These are phyloP conservation scores for Termitomyces sp. DNA, from an alignment of 768 basidiomycete genomes.

Conservation along the genomic window DNA sequence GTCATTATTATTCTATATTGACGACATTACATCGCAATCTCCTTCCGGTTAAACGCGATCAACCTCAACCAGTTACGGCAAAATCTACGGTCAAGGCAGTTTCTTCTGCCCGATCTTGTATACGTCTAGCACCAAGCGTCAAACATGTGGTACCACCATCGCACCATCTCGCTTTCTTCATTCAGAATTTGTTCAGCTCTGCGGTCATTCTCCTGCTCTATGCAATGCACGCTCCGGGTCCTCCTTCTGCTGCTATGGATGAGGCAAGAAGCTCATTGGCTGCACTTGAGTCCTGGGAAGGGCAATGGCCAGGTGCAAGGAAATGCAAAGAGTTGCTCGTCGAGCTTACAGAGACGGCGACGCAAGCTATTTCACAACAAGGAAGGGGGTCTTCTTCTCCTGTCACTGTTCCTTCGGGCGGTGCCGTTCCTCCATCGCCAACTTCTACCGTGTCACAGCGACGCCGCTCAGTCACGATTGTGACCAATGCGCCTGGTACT, in stretches of 20 bases:
- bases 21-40: conserved; percentile 88
- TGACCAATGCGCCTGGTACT: conserved; percentile 31
- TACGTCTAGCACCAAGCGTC: conserved; percentile 80
- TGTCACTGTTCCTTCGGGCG: conserved; percentile 1
- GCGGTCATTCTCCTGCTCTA: conserved; percentile 81
- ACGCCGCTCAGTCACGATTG: conserved; percentile 51
- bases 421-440: conserved; percentile 15
- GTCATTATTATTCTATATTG: conserved; percentile 84
- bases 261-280: conserved; percentile 70
- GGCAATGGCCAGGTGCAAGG: conserved; percentile 81
- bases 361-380: conserved; percentile 52
- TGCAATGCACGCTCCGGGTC: conserved; percentile 73
- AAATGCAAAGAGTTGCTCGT: conserved; percentile 80
- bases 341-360: conserved; percentile 65
- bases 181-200: conserved; percentile 86
- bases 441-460: conserved; percentile 35
- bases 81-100: conserved; percentile 79
- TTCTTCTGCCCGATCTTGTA: conserved; percentile 79
- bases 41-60: conserved; percentile 72
- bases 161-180: conserved; percentile 85
- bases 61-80: conserved; percentile 57
- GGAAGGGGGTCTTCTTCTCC: conserved; percentile 13
- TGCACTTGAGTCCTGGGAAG: conserved; percentile 78
- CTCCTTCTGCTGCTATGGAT: conserved; percentile 71
- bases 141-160: conserved; percentile 80